Evolutionary conservation across 768 basidiomycete species (phyloP), one percentile per base, ranked within the genome.

Genomic region (Pleurotus pulmonarius): DNA sequence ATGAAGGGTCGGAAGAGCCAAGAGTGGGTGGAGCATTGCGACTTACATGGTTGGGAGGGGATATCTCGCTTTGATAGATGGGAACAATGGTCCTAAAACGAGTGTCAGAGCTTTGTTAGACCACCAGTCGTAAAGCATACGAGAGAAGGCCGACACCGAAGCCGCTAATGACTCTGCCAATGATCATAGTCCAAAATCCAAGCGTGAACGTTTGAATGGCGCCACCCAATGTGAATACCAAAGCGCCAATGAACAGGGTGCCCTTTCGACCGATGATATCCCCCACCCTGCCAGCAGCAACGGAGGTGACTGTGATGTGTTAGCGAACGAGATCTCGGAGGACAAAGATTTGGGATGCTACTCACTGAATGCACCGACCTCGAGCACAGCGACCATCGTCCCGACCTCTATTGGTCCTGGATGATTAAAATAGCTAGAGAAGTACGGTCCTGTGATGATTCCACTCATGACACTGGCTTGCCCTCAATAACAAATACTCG

Each of bases 361-460:
- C 85, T 43, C 65, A 92, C 93, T 79, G 68, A 97, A 87, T 39
- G 94, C 94, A 44, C 94, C 94, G 37, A 98, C 80, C 71, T 98
- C 94, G 34, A 96, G 75, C 4, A 95, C 87, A n/a, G 94, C 92
- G 40, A 97, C 94, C 89, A 98, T 94, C 16, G 91, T 92, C n/a
- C 93, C 94, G 20, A 94, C 70, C 64, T 88, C 82, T 49, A 88
- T 71, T 0, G 88, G 77, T 13, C 80, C 80, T 15, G 93, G 94
- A 16, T 85, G 80, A 58, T 90, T 74, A 76, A 98, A 95, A 72
- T 83, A 95, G 54, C 85, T 82, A 61, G 77, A 82, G 71, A 93
- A 92, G 69, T 92, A 81, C 18, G 88, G 88, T 0, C 88, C 88
- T 24, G 88, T 97, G 70, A 98, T 95, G 61, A 97, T 86, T 25